These are phyloP conservation scores for Moricandia moricandioides DNA, from an alignment of 345 rosid genomes.

Conservation along the genomic window DNA sequence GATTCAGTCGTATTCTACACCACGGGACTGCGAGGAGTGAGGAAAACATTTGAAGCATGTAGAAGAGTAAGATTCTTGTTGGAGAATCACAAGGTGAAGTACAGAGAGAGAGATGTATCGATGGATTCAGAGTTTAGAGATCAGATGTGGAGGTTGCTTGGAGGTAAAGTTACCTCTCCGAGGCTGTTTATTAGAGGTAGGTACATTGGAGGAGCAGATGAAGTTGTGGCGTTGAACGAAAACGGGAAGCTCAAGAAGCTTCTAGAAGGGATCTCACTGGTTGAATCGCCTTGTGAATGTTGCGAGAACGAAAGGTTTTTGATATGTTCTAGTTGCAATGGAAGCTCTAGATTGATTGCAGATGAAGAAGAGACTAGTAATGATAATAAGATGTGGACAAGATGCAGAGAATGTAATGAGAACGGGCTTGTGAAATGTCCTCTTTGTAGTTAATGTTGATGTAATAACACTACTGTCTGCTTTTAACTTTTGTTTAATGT, in stretches of 20 bases:
- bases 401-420: constrained; percentile 79
- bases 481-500: not conserved
- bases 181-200: constrained; percentile 74
- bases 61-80: constrained; percentile 55
- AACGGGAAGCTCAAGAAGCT: constrained; percentile 79
- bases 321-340: constrained; percentile 69
- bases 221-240: constrained; percentile 66
- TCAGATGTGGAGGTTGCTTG: constrained; percentile 64
- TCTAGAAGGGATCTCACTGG: constrained; percentile 36
- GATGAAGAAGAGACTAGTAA: constrained; percentile 9
- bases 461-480: not conserved
- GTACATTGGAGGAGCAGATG: constrained; percentile 88
- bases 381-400: constrained; percentile 26
- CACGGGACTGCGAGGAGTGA: constrained; percentile 69
- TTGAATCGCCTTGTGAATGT: constrained; percentile 40
- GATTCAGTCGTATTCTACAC: constrained; percentile 70
- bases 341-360: constrained; percentile 52
- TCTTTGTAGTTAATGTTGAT: constrained; percentile 39
- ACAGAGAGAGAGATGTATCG: constrained; percentile 72
- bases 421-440: constrained; percentile 78
- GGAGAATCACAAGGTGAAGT: constrained; percentile 55
- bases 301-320: constrained; percentile 63
- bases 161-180: constrained; percentile 60
- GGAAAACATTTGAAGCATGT: constrained; percentile 86
- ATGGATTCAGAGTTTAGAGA: constrained; percentile 73